Base-by-base conservation (phyloP, 257 asterid genomes). In the Penstemon barbatus region DNA sequence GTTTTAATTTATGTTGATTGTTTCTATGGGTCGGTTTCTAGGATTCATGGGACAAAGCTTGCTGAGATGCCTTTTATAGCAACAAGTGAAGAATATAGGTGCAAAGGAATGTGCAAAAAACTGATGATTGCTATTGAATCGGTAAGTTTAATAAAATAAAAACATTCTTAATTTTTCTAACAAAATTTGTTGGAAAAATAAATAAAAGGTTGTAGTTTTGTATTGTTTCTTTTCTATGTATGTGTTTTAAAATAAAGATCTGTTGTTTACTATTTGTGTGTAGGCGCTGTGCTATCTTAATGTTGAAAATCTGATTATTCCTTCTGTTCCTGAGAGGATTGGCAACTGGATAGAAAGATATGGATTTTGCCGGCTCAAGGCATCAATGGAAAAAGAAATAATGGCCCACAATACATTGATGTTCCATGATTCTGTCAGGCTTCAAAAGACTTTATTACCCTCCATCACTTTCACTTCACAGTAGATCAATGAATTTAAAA, bases 41-140 rank as follows among this genome's bases (percentile, higher is more conserved):
- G 95, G 79, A 76, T 85, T 49, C 88, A 83, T 69, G 95, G 86
- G 59, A 79, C 80, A 61, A 81, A 64, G 52, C 78, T 87, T 19
- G 84, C 82, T 13, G 88, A 87, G 72, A 87, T 87, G 89, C 89
- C 91, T 5, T 87, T 85, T 69, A 81, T 87, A 56, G 88, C 86
- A 42, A 87, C 89, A 33, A 62, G 77, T 63, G 72, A 73, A 43
- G 62, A 11, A 11, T 71, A 83, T 49, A 70, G 95, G 68, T 9
- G 77, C 74, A 71, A 57, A 72, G 90, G 94, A 64, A 87, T 84
- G 88, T 84, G 90, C 76, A 84, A 39, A 69, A 82, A 62, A 54
- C 57, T 87, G 42, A 63, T 87, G 87, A 37, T 15, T 11, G 89
- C 80, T 2, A 80, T 84, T 39, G 94, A 82, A 80, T 75, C 84